Evolutionary conservation across 2,329 filamentous ascomycete species (phyloP).

Genomic region (Apiospora rasikravindrae): DNA sequence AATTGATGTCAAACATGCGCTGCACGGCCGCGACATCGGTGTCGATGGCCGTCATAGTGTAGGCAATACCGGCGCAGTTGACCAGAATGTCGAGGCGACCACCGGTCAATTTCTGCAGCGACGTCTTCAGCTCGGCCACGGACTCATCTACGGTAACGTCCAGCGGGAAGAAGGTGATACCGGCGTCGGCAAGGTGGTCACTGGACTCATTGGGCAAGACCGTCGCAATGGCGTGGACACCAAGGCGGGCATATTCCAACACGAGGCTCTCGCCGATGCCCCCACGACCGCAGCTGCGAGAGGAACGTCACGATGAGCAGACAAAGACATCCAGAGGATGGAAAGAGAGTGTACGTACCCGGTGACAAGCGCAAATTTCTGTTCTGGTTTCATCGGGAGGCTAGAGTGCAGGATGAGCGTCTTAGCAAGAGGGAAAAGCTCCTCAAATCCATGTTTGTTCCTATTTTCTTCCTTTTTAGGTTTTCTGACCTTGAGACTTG

Average conservation of each 20-base stretch:
- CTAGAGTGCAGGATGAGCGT: too few species aligned
- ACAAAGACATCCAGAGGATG: too few species aligned
- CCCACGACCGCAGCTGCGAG: conserved; percentile 14
- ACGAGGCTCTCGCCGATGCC: conserved; percentile 31
- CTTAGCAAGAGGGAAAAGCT: too few species aligned
- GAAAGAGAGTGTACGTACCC: too few species aligned
- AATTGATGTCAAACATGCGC: conserved; percentile 35
- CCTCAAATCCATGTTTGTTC: too few species aligned
- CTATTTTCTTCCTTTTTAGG: too few species aligned
- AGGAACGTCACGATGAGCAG: too few species aligned
- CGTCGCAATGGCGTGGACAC: conserved; percentile 27
- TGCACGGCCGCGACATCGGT: conserved; percentile 29
- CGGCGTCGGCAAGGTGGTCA: conserved; percentile 24
- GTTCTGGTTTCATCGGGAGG: too few species aligned
- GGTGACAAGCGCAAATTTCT: too few species aligned
- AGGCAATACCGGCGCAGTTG: conserved; percentile 25
- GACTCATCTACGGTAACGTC: conserved; percentile 28
- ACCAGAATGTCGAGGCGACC: conserved; percentile 23
- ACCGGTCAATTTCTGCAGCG: background rate
- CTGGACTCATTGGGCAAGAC: conserved; percentile 23
- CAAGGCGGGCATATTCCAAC: conserved; percentile 20
- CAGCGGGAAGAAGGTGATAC: conserved; percentile 24
- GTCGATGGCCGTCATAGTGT: conserved; percentile 36
- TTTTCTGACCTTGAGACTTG: too few species aligned
- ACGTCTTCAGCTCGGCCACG: background rate